Conservation (phyloP, 2,329 filamentous ascomycete genomes). For the Xylaria sp. region DNA sequence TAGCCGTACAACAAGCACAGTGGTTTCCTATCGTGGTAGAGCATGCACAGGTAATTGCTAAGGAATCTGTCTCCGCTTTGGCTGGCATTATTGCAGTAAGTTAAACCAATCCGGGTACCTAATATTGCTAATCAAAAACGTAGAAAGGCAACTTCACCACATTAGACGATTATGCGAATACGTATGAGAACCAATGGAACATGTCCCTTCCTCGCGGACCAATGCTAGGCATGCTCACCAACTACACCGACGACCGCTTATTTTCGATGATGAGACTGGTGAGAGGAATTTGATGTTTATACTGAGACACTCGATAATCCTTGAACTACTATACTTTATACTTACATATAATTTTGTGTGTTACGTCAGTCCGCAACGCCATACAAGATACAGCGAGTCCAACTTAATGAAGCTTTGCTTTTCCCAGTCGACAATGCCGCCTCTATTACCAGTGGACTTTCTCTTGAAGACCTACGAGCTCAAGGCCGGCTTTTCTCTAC, state of each 20-base stretch:
- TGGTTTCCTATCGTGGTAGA: conserved; percentile 27
- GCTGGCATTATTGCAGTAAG: conserved; percentile 24
- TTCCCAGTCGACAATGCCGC: conserved; percentile 51
- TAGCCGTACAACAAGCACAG: conserved; percentile 24
- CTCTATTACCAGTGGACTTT: conserved; percentile 48
- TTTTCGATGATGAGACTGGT: conserved; percentile 35
- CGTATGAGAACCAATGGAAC: conserved; percentile 27
- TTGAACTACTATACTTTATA: neutral
- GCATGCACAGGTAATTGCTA: conserved; percentile 16
- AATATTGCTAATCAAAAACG: conserved; percentile 4
- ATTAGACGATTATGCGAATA: conserved; percentile 25
- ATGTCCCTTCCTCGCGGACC: conserved; percentile 27
- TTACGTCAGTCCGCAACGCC: conserved; percentile 51
- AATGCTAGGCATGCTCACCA: conserved; percentile 21
- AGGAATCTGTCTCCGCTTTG: conserved; percentile 21
- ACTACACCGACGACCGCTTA: conserved; percentile 26
- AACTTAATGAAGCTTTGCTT: conserved; percentile 49
- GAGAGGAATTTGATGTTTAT: neutral
- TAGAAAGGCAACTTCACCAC: conserved; percentile 25
- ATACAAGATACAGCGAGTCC: conserved; percentile 52
- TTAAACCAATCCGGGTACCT: neutral
- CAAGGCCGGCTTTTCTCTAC: conserved; percentile 56
- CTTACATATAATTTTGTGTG: neutral
- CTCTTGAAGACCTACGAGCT: conserved; percentile 48
- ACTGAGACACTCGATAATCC: neutral